Base-by-base conservation (phyloP, 495 filamentous ascomycete species). In the Letharia columbiana region DNA sequence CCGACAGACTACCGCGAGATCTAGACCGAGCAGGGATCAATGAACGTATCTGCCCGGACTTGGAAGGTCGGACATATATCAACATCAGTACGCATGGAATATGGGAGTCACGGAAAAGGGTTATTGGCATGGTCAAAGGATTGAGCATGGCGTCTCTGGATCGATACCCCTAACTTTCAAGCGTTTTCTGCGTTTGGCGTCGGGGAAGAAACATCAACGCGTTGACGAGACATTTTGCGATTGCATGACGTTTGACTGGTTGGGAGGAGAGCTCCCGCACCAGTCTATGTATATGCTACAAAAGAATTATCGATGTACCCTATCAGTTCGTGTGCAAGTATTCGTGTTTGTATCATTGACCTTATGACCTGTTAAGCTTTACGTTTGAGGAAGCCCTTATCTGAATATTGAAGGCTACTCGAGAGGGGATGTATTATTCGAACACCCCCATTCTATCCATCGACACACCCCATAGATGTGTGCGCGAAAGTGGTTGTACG, bases 1-100 rank as follows among this genome's bases (percentile, higher is more conserved):
- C 91, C 91, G 23, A 92, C 89, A 73, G 95, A 98, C 76, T 97
- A 93, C 68, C 81, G 87, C 54, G 90, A 94, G 76, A 78, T 95
- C n/a, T 92, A 62, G 31, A 64, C 33, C 11, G 45, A 47, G 45
- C 20, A 28, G 11, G 49, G 23, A 52, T 52, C 49, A 54, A 33
- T 5, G 13, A 33, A 31, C 3, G 41, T 31, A 23, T 35, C 10
- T 41, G 0, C 39, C 15, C 4, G 9, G 31, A 31, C 28, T 12
- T 31, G 23, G 42, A n/a, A 45, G 23, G 41, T 44, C 28, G 10
- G 54, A 31, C 23, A 40, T 40, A 11, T 41, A 18, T 39, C 20
- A 44, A 37, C 35, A 28, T 52, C 54, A 57, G 31, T 3, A n/a
- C n/a, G 17, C 31, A 39, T 41, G 33, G 10, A 47, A 44, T 33